These are phyloP conservation scores for Thymus mandschuricus DNA, from an alignment of 257 asterid genomes.

Conservation along the genomic window DNA sequence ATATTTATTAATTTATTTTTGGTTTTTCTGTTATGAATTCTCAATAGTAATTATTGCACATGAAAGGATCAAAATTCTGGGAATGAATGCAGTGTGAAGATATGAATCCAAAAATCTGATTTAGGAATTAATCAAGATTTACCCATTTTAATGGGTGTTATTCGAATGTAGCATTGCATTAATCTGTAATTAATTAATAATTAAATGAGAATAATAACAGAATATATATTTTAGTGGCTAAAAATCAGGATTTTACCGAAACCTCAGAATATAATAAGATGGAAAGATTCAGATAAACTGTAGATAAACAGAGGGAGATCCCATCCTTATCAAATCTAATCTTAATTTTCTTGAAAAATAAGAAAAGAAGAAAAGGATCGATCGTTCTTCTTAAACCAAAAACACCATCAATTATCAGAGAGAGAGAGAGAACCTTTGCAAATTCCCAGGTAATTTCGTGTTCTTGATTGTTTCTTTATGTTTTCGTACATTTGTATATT, in stretches of 20 bases:
- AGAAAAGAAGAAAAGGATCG: too few species aligned
- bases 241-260: slow-evolving; percentile 38
- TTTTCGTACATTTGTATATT: neutral
- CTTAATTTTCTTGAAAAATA: too few species aligned
- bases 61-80: too few species aligned
- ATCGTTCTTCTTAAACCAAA: slow-evolving; percentile 8
- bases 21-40: neutral
- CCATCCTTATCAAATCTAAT: slow-evolving; percentile 21
- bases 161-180: neutral
- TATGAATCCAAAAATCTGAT: too few species aligned
- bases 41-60: neutral
- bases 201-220: neutral
- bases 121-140: neutral
- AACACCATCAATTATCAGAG: slow-evolving; percentile 18
- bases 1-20: neutral
- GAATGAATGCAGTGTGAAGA: too few species aligned
- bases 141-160: neutral
- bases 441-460: slow-evolving; percentile 37
- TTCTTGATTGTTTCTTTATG: neutral
- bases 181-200: neutral
- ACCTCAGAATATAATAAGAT: slow-evolving; percentile 39
- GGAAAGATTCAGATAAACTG: slow-evolving; percentile 31
- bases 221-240: slow-evolving; percentile 38
- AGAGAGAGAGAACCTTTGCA: slow-evolving; percentile 15
- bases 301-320: slow-evolving; percentile 8